Evolutionary conservation across 208 protist genomes (phyloP), one percentile per base, ranked within the genome.

Genomic region (Acanthamoeba castellanii): DNA sequence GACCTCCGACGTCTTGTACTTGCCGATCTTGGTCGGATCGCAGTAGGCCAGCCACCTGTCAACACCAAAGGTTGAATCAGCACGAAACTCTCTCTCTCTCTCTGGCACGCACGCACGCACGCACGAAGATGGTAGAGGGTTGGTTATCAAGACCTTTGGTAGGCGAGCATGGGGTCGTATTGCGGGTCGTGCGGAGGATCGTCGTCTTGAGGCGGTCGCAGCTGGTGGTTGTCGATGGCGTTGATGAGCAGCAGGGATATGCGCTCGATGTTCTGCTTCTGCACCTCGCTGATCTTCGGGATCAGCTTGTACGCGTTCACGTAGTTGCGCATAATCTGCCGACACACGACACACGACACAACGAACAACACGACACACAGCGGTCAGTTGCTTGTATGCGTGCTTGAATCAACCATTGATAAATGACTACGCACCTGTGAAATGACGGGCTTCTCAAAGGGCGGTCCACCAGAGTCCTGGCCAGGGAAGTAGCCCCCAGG

Each of bases 261-360:
- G 47, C 76, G 76, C 25, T 85, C 76, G 45, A 85, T 85, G 76
- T 85, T 85, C 42, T 32, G 45, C 30, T 85, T 85, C 45, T 85
- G 76, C 76, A 59, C 76, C 47, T 85, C 76, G 47, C n/a, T 85
- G 37, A 85, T 85, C 47, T 85, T 85, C 9, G 76, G 76, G 37
- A 85, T 85, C 45, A 85, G 76, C 76, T 85, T 85, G 47, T 85
- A 85, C 76, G 76, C 76, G 76, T 85, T 85, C 16, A 57, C 76
- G 7, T 85, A 85, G 76, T 85, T 85, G 47, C 76, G 76, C 76
- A 85, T 85, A 22, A 85, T 85, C 76, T 85, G 76, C 42, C 16
- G 42, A 20, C 42, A 57, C 13, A 57, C 34, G 13, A 52, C 47
- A 55, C 14, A 55, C 7, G 7, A 55, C 50, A 57, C 52, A 0